Evolutionary conservation across 164 flowering plant genomes (phyloP).

Genomic region (Brasenia schreberi): DNA sequence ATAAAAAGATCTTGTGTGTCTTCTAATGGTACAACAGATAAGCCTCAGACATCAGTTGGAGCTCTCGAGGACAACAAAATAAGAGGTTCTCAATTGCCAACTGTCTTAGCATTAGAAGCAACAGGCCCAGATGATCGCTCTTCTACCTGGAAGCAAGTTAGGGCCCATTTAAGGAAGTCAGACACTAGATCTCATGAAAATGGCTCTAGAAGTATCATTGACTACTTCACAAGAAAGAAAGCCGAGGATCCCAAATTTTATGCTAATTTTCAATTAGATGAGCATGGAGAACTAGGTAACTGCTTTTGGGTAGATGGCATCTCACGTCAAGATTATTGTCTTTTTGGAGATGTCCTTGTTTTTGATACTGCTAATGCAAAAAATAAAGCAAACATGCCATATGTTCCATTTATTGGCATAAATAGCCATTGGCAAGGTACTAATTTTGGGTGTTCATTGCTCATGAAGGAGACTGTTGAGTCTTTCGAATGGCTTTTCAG

Average conservation of each 20-base stretch:
- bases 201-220: not conserved
- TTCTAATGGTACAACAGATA: not conserved
- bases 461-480: conserved; percentile 61
- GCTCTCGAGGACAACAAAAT: not conserved
- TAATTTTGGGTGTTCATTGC: conserved; percentile 76
- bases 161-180: not conserved
- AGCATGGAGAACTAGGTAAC: conserved; percentile 41
- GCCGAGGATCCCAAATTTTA: conserved; percentile 46
- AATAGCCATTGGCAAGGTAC: conserved; percentile 83
- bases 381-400: conserved; percentile 68
- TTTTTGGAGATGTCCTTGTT: conserved; percentile 78
- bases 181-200: not conserved
- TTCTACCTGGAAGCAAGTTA: not conserved
- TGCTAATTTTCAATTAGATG: conserved; percentile 63
- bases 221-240: not conserved
- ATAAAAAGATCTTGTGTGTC: not conserved
- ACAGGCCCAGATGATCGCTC: not conserved
- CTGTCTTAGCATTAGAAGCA: not conserved
- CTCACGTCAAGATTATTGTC: conserved; percentile 44
- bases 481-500: conserved; percentile 72
- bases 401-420: conserved; percentile 77
- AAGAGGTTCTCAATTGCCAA: not conserved
- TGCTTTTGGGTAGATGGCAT: conserved; percentile 77
- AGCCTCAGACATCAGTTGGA: not conserved
- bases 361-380: conserved; percentile 77